A percentile compares a stretch with the other conserved stretches of the same genome.
These are phyloP conservation scores for Parachaetomium inaequale DNA, from an alignment of 495 filamentous ascomycete genomes.

Conservation along the genomic window DNA sequence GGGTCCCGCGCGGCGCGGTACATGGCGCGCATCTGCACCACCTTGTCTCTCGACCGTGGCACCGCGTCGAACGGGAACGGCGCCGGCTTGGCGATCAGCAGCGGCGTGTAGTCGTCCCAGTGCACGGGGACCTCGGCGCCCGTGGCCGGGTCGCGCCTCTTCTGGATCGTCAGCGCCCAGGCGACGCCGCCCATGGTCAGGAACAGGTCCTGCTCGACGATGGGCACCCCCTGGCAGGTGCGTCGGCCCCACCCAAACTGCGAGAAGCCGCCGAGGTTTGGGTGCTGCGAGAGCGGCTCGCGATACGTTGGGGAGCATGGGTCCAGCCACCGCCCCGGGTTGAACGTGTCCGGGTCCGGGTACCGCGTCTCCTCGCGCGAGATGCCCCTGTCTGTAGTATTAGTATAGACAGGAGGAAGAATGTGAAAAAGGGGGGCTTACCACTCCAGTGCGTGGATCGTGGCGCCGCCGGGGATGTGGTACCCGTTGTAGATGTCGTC, in stretches of 20 bases:
- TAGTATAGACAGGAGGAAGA: not conserved
- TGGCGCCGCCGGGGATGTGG: conserved; percentile 52
- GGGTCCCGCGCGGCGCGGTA: conserved; percentile 27
- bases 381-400: conserved; percentile 51
- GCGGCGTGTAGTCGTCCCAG: conserved; percentile 48
- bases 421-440: conserved; percentile 20
- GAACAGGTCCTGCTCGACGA: conserved; percentile 55
- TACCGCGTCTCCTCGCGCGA: conserved; percentile 57
- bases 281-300: conserved; percentile 51
- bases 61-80: conserved; percentile 46
- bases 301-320: conserved; percentile 52
- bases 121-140: conserved; percentile 44
- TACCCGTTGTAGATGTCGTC: conserved; percentile 57
- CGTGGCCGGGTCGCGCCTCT: conserved; percentile 34
- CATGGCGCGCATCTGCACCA: conserved; percentile 31
- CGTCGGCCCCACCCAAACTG: conserved; percentile 61
- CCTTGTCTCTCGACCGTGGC: conserved; percentile 36
- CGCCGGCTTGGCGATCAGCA: conserved; percentile 53
- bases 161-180: conserved; percentile 54
- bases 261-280: conserved; percentile 52
- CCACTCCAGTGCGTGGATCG: conserved; percentile 57
- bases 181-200: conserved; percentile 56
- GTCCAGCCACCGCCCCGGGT: conserved; percentile 51
- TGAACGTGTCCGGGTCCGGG: conserved; percentile 59
- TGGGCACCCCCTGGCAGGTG: conserved; percentile 54